Evolutionary conservation across 139 green algal genomes (phyloP).

Genomic region (Tetradesmus obliquus): DNA sequence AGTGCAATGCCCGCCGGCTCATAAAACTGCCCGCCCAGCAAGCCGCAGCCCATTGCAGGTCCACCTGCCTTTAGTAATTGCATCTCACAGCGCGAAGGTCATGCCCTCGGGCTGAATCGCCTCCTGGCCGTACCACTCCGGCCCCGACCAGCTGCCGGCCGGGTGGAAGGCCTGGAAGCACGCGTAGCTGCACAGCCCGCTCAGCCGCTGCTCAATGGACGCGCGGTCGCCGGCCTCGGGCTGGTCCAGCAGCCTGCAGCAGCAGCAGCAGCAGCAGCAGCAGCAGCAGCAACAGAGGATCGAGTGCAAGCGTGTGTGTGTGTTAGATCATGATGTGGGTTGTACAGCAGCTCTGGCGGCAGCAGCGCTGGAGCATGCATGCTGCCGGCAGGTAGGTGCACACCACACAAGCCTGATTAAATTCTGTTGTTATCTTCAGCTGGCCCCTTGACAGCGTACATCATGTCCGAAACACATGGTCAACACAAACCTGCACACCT

Average conservation of each 20-base stretch:
- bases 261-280: background rate
- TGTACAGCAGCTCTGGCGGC: background rate
- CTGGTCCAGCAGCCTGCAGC: background rate
- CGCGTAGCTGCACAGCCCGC: constrained; percentile 10
- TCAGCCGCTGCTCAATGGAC: background rate
- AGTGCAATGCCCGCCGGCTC: too few relatives aligned
- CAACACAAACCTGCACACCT: background rate
- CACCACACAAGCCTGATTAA: too few relatives aligned
- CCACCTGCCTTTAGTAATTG: too few relatives aligned
- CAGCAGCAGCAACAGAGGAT: background rate
- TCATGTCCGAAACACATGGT: background rate
- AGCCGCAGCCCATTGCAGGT: too few relatives aligned
- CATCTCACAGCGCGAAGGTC: background rate
- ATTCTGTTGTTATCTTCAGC: background rate
- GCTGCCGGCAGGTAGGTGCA: background rate
- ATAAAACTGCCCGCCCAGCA: too few relatives aligned
- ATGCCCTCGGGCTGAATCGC: background rate
- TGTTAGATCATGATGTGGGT: background rate
- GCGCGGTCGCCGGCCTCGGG: background rate
- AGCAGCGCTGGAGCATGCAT: background rate
- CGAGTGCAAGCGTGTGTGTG: background rate
- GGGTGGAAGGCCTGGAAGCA: background rate
- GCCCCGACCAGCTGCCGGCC: background rate
- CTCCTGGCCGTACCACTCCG: constrained; percentile 8
- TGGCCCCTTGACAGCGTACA: background rate